Evolutionary conservation across 2,329 filamentous ascomycete species (phyloP).

Genomic region (Cytospora leucostoma): DNA sequence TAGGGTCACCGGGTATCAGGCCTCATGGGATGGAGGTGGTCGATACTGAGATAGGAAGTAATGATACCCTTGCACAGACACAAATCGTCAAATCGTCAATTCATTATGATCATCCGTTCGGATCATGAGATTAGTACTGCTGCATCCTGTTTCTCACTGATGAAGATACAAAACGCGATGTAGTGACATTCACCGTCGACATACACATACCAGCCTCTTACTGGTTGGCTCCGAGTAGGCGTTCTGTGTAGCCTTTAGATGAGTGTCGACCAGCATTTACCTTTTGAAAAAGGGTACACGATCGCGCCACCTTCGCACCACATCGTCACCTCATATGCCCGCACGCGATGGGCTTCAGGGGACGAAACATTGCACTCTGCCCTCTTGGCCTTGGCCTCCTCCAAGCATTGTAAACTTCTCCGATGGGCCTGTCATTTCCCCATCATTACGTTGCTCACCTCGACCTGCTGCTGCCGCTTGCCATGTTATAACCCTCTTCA

Average conservation of each 20-base stretch:
- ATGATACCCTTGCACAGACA: not conserved
- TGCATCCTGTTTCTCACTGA: not conserved
- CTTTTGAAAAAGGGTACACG: not conserved
- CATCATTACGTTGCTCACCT: not conserved
- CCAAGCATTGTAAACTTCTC: not conserved
- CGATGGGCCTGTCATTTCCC: not conserved
- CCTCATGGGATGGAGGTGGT: constrained; percentile 3
- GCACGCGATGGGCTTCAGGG: not conserved
- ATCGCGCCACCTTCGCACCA: not conserved
- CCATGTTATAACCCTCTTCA: constrained; percentile 40
- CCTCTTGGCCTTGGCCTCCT: not conserved
- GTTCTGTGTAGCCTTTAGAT: not conserved
- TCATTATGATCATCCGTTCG: not conserved
- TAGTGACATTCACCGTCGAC: no score
- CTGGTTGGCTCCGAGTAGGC: not conserved
- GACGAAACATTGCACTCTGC: no score
- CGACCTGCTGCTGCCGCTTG: not conserved
- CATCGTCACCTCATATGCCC: not conserved
- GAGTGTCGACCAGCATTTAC: not conserved
- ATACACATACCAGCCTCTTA: no score
- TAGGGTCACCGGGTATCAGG: not conserved
- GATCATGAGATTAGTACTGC: not conserved
- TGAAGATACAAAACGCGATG: no score
- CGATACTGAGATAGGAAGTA: not conserved
- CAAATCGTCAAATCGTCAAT: not conserved